These are phyloP conservation scores for Adansonia grandidieri DNA, from an alignment of 441 rosid genomes.

Conservation along the genomic window DNA sequence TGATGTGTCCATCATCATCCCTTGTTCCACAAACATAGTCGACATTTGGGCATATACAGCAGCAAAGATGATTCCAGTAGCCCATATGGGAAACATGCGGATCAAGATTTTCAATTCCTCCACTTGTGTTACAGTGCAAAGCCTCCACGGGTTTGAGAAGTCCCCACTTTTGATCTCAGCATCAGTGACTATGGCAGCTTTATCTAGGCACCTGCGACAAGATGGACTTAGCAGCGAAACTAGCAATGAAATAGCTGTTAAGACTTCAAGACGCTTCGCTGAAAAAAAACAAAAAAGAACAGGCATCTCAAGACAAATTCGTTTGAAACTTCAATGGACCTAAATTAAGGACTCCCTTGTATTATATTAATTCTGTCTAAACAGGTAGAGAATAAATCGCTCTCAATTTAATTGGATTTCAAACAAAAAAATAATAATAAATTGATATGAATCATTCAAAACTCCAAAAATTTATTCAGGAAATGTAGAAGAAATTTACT, in stretches of 20 bases:
- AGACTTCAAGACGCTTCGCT: not conserved
- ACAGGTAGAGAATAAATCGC: not conserved
- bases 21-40: slow-evolving; percentile 90
- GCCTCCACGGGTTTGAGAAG: slow-evolving; percentile 63
- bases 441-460: not conserved
- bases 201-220: slow-evolving; percentile 77
- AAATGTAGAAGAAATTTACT: slow-evolving; percentile 38
- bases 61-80: slow-evolving; percentile 77
- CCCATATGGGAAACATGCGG: slow-evolving; percentile 92
- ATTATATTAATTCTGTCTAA: not conserved
- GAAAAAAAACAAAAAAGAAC: too few species aligned
- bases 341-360: not conserved
- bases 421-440: not conserved
- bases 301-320: not conserved
- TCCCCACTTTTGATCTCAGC: slow-evolving; percentile 58
- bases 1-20: slow-evolving; percentile 73
- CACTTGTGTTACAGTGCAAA: slow-evolving; percentile 90
- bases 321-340: slow-evolving; percentile 4
- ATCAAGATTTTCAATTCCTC: slow-evolving; percentile 87
- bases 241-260: not conserved
- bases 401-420: not conserved
- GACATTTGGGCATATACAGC: slow-evolving; percentile 84
- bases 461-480: slow-evolving; percentile 4
- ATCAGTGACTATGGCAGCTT: slow-evolving; percentile 78
- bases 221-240: not conserved